Evolutionary conservation across 2,329 filamentous ascomycete species (phyloP), one percentile per base, ranked within the genome.

Genomic region (Epichloe coenophiala): DNA sequence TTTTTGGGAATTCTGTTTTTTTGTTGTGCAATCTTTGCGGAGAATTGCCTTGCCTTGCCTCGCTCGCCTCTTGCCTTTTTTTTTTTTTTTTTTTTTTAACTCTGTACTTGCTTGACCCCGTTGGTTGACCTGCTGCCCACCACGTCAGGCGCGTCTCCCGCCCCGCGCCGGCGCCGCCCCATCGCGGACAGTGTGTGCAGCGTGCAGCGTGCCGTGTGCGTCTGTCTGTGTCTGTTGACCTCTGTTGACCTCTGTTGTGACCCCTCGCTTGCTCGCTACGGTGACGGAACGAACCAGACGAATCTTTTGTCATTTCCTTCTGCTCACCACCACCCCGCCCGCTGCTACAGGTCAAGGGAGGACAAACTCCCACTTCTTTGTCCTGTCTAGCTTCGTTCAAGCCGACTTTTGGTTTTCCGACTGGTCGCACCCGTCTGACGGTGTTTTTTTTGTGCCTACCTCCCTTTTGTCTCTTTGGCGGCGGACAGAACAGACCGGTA

Each of bases 231-330:
- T 41, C 17, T 50, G 37, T 46, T 52, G 43, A 49, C 50, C 47
- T 43, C 43, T 45, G 23, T 27, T 27, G 23, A 27, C 23, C 23
- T 6, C 23, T 23, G 23, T 23, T 23, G 42, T 23, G 42, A 52
- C 50, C 50, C 47, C 47, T 45, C 50, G 50, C 50, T 49, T 36
- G 50, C 43, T 51, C 31, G 19, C 43, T 35, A 48, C 38, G 23
- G 46, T 15, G 36, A 41, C 46, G 23, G n/a, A 41, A 48, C 36
- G 19, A 47, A 38, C 36, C 45, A 38, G n/a, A 21, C 11, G 13
- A 31, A 13, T 19, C 23, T 31, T 31, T 33, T 31, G 38, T 35
- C 37, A 39, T 36, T 35, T 47, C 44, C 45, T 23, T 36, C 38
- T 35, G 33, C 21, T 51, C 45, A 47, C 41, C 45, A 47, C 41